phyloP scores from a whole-genome alignment of 345 rosid genomes.

The Mercurialis annua region DNA sequence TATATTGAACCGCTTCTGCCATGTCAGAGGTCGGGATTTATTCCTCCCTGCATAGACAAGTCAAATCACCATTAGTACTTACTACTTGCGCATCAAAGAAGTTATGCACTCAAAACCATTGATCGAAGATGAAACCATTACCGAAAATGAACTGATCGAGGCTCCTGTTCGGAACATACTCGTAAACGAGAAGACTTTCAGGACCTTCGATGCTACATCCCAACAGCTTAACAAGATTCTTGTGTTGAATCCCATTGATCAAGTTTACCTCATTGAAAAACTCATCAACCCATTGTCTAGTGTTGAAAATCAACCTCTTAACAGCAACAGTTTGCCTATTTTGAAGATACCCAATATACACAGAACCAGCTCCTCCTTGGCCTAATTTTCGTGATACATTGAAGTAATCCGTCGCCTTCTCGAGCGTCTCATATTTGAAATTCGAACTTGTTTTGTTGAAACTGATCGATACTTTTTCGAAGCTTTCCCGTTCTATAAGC shows the following conservation, averaged over 20 bases:
- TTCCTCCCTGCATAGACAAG: conserved; percentile 30
- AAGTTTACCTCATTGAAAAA: conserved; percentile 55
- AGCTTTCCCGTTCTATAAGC: conserved; percentile 24
- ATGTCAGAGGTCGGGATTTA: conserved; percentile 24
- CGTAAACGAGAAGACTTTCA: conserved; percentile 55
- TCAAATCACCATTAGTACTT: neutral
- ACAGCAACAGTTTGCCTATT: conserved; percentile 45
- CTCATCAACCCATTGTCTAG: conserved; percentile 58
- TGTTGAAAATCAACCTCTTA: conserved; percentile 46
- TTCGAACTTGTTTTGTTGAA: conserved; percentile 28
- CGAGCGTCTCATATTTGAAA: conserved; percentile 48
- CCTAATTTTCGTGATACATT: conserved; percentile 40
- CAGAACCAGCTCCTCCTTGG: conserved; percentile 55
- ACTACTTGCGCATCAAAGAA: neutral
- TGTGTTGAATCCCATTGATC: conserved; percentile 49
- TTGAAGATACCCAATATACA: conserved; percentile 41
- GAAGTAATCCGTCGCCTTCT: conserved; percentile 51
- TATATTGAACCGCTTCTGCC: conserved; percentile 41
- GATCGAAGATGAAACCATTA: conserved; percentile 18
- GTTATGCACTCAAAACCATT: conserved; percentile 9
- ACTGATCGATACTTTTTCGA: conserved; percentile 23
- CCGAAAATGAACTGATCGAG: conserved; percentile 53
- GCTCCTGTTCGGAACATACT: conserved; percentile 49
- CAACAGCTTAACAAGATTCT: conserved; percentile 49
- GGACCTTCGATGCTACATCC: conserved; percentile 69